These are phyloP conservation scores for Pseudogymnoascus destructans DNA, from an alignment of 2,329 filamentous ascomycete genomes.

Conservation along the genomic window DNA sequence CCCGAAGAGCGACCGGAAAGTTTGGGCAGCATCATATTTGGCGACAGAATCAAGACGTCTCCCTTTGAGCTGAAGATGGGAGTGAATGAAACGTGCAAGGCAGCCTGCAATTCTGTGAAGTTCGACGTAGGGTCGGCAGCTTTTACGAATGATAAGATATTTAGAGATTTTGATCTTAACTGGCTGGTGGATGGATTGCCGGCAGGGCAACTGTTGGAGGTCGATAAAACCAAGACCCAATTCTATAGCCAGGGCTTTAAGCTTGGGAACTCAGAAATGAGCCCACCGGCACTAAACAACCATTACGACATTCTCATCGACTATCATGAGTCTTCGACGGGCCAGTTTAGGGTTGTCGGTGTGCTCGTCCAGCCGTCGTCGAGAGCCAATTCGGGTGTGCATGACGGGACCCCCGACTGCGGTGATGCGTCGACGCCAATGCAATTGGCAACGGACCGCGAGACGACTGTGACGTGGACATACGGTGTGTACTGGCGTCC, in stretches of 20 bases:
- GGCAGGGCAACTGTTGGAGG: slow-evolving; percentile 69
- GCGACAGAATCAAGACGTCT: slow-evolving; percentile 94
- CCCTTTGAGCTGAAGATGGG: slow-evolving; percentile 82
- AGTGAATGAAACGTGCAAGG: slow-evolving; percentile 75
- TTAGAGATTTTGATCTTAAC: slow-evolving; percentile 80
- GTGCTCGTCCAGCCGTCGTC: slow-evolving; percentile 79
- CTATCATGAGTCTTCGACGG: slow-evolving; percentile 64
- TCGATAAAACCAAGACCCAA: slow-evolving; percentile 59
- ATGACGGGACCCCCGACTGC: slow-evolving; percentile 46
- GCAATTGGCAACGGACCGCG: slow-evolving; percentile 48
- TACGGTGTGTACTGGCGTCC: slow-evolving; percentile 86
- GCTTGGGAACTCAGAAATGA: slow-evolving; percentile 49
- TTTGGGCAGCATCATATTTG: slow-evolving; percentile 90
- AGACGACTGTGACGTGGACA: slow-evolving; percentile 66
- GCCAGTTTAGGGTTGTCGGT: slow-evolving; percentile 78
- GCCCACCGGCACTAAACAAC: slow-evolving; percentile 63
- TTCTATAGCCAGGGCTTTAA: slow-evolving; percentile 91
- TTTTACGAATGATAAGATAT: slow-evolving; percentile 75
- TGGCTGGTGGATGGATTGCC: slow-evolving; percentile 93
- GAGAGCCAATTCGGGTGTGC: slow-evolving; percentile 39
- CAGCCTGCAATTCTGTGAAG: slow-evolving; percentile 56
- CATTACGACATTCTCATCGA: slow-evolving; percentile 92
- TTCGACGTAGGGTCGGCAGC: slow-evolving; percentile 52
- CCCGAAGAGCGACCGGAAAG: slow-evolving; percentile 75
- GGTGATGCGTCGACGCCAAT: slow-evolving; percentile 42